Conservation (phyloP, 495 filamentous ascomycete genomes). For the Lepraria neglecta region DNA sequence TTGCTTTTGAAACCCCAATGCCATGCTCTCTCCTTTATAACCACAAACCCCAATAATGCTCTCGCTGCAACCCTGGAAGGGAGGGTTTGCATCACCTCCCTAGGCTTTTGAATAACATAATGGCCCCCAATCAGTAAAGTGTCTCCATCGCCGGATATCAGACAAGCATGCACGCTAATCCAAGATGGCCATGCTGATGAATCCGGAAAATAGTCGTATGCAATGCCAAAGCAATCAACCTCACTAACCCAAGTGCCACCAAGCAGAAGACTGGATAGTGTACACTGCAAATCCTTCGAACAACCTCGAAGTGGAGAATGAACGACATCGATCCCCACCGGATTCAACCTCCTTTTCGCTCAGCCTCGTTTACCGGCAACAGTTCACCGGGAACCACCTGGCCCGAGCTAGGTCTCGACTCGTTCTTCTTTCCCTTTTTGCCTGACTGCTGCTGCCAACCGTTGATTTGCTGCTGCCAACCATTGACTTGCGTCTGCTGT, state of each 20-base stretch:
- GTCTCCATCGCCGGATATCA: neutral
- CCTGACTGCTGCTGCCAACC: slow-evolving; percentile 37
- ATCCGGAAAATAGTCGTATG: neutral
- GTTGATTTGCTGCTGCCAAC: slow-evolving; percentile 32
- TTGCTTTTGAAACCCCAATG: slow-evolving; percentile 1
- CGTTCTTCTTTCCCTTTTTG: slow-evolving; percentile 42
- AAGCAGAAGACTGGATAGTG: neutral
- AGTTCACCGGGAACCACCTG: slow-evolving; percentile 36
- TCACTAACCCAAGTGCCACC: neutral
- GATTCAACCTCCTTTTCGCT: slow-evolving; percentile 46
- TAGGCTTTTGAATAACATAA: too few species aligned
- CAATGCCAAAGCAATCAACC: neutral
- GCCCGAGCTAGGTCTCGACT: slow-evolving; percentile 33
- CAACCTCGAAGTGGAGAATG: neutral
- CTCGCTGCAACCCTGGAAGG: too few species aligned
- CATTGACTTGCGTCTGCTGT: slow-evolving; percentile 24
- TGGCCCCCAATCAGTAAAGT: too few species aligned
- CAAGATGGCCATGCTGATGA: neutral
- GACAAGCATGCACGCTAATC: neutral
- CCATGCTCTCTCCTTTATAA: neutral
- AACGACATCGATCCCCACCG: neutral
- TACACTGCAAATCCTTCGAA: neutral
- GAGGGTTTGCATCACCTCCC: too few species aligned
- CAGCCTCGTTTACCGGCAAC: slow-evolving; percentile 43
- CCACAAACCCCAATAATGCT: neutral